Conservation (phyloP, 2,329 filamentous ascomycete genomes). For the Akanthomyces muscarius region DNA sequence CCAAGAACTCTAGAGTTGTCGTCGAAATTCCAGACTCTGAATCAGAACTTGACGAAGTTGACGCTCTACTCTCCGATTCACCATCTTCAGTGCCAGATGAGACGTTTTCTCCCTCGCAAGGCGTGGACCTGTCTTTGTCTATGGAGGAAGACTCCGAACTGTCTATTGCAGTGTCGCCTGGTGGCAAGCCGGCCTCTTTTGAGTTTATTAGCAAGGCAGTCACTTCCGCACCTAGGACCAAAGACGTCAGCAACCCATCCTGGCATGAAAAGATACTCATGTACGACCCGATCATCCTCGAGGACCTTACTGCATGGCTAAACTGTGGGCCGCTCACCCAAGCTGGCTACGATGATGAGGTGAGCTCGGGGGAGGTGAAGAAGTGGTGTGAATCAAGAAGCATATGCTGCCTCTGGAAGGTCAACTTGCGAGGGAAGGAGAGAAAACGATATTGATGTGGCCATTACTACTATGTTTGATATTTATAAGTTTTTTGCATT, state of each 20-base stretch:
- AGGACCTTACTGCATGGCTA: constrained; percentile 80
- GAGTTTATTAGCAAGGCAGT: constrained; percentile 53
- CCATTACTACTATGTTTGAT: background rate
- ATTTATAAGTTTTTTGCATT: background rate
- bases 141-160: constrained; percentile 44
- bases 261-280: constrained; percentile 94
- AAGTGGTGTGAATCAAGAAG: constrained; percentile 87
- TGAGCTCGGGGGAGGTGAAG: constrained; percentile 65
- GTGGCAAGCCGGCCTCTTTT: constrained; percentile 44
- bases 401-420: constrained; percentile 75
- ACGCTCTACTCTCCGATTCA: constrained; percentile 28
- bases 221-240: constrained; percentile 45
- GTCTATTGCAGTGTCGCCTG: constrained; percentile 36
- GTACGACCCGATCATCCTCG: constrained; percentile 85
- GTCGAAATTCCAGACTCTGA: constrained; percentile 54
- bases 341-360: constrained; percentile 62
- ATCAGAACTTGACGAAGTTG: constrained; percentile 30
- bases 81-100: constrained; percentile 33
- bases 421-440: constrained; percentile 48
- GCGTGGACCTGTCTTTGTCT: constrained; percentile 41
- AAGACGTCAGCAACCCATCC: constrained; percentile 50
- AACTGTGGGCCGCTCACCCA: constrained; percentile 65
- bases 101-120: constrained; percentile 42
- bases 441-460: constrained; percentile 43
- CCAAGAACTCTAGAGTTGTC: constrained; percentile 20